phyloP scores from a whole-genome alignment of 257 asterid genomes.

The Nicotiana tabacum region DNA sequence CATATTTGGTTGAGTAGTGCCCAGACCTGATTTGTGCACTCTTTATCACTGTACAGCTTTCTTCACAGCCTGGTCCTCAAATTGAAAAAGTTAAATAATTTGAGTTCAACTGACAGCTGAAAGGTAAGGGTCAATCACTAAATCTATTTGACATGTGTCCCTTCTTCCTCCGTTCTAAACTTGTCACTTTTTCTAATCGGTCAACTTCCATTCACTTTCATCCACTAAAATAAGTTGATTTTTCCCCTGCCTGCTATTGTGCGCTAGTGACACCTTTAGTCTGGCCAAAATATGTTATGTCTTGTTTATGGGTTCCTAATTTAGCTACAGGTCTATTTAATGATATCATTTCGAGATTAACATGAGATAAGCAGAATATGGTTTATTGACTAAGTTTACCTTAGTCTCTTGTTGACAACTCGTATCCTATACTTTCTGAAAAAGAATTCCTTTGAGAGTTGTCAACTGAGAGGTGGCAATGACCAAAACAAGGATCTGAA shows the following conservation, averaged over 20 bases:
- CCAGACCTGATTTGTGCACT: too few relatives aligned
- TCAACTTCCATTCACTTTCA: neutral
- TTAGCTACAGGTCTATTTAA: neutral
- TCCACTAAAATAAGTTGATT: conserved; percentile 4
- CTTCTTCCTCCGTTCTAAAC: neutral
- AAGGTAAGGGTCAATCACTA: neutral
- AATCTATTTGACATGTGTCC: neutral
- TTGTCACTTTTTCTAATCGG: neutral
- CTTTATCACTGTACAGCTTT: too few relatives aligned
- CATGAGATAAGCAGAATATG: neutral
- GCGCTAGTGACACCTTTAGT: neutral
- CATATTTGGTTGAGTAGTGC: too few relatives aligned
- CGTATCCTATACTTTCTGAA: neutral
- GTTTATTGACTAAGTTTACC: neutral
- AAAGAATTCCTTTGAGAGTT: neutral
- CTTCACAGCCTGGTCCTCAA: too few relatives aligned
- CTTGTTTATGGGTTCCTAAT: conserved; percentile 3
- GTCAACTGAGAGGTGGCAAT: neutral
- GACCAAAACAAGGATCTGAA: neutral
- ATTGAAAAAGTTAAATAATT: too few relatives aligned
- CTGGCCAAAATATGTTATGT: neutral
- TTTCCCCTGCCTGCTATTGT: neutral
- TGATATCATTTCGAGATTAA: neutral
- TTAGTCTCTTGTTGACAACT: neutral
- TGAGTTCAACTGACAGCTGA: neutral